Evolutionary conservation across 345 rosid species (phyloP), one percentile per base, ranked within the genome.

Genomic region (Pugionium dolabratum): DNA sequence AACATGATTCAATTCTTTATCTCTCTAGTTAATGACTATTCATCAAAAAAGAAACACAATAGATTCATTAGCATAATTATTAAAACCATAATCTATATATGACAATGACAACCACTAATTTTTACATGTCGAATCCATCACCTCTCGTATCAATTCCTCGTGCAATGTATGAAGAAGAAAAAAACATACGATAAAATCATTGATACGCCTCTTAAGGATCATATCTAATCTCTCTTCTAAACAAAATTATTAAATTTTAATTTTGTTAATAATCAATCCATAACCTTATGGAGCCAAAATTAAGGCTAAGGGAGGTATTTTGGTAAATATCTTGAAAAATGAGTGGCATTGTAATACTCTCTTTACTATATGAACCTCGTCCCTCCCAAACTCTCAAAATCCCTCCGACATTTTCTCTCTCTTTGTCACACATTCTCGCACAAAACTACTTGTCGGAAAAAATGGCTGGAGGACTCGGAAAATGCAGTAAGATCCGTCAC

Each of bases 401-500:
- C 91, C 84, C 52, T 71, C 78, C 18, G 32, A 62, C 36, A 33
- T 54, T 59, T 27, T 30, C 65, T 31, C 7, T 28, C 32, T 39
- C 32, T 59, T 8, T 25, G 63, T 28, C 63, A 18, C 4, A 44
- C 25, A 47, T 35, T 28, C 53, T 32, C 10, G 37, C 50, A 30
- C 10, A 4, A 39, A 5, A 29, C 33, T 7, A 55, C 26, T 51
- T 7, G 2, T 54, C 66, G 58, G 63, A 47, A 39, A 40, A 41
- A 66, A 92, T 89, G 98, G 78, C 90, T 1, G 78, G 74, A 18
- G 85, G 89, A 10, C 39, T 82, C 4, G 97, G 84, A 47, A 85
- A 82, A 83, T 86, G 93, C 95, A 76, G 88, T 77, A 94, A 84
- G 80, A 94, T 94, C 79, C 89, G 93, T 74, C 88, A 88, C 87